Percentiles rank a stretch among this genome's conserved stretches.
Evolutionary conservation across 306 rosid species (phyloP).

Genomic region (Fragaria nilgerrensis): DNA sequence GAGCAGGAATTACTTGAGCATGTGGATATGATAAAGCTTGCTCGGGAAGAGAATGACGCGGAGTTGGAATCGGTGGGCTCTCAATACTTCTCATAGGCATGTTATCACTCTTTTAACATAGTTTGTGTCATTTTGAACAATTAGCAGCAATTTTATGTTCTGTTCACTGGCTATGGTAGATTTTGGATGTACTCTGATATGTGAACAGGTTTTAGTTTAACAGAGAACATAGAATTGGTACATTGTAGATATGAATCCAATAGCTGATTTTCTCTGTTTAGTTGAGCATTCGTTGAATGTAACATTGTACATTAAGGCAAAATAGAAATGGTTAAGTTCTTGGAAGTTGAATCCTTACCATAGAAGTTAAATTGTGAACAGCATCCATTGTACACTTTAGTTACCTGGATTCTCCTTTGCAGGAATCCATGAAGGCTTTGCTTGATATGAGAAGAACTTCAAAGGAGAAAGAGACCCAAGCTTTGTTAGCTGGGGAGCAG

Average conservation of each 20-base stretch:
- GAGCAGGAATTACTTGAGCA: slow-evolving; percentile 83
- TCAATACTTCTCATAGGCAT: slow-evolving; percentile 73
- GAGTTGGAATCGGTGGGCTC: slow-evolving; percentile 96
- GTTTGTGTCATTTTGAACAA: slow-evolving; percentile 11
- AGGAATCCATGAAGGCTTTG: slow-evolving; percentile 74
- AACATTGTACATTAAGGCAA: background rate
- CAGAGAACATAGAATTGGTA: background rate
- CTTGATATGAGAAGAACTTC: slow-evolving; percentile 68
- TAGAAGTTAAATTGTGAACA: background rate
- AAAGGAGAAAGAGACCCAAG: slow-evolving; percentile 89
- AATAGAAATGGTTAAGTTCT: background rate
- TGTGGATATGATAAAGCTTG: slow-evolving; percentile 88
- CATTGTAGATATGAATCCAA: background rate
- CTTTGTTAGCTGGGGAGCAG: slow-evolving; percentile 80
- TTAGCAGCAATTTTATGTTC: background rate
- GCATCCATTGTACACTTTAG: slow-evolving; percentile 19
- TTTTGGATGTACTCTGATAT: background rate
- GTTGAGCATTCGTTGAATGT: background rate
- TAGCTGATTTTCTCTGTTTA: background rate
- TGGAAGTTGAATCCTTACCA: background rate
- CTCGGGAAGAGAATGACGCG: slow-evolving; percentile 69
- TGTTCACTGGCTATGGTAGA: background rate
- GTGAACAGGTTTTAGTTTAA: background rate
- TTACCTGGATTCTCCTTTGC: slow-evolving; percentile 35
- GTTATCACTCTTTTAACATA: slow-evolving; percentile 43